Evolutionary conservation across 352 stramenopile genomes (phyloP).

Genomic region (Plasmopara halstedii): DNA sequence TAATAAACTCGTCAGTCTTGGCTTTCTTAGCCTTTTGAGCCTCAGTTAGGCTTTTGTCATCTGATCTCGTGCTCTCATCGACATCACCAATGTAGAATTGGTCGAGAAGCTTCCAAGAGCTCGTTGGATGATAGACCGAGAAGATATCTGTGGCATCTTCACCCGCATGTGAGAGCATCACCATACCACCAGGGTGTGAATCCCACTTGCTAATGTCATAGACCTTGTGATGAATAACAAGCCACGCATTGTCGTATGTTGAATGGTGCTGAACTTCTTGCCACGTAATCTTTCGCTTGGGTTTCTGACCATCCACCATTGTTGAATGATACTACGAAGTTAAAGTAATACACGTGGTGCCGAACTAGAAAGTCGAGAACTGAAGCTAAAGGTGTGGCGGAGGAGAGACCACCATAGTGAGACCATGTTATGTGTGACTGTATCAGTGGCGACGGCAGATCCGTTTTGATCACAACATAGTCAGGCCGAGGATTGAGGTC

Average conservation of each 20-base stretch:
- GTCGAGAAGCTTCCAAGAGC: slow-evolving; percentile 91
- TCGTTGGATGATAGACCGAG: slow-evolving; percentile 94
- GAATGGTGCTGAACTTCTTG: slow-evolving; percentile 74
- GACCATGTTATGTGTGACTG: slow-evolving; percentile 7
- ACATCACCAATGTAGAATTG: slow-evolving; percentile 97
- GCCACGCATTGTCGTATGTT: slow-evolving; percentile 69
- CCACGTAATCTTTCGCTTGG: slow-evolving; percentile 63
- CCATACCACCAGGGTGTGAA: slow-evolving; percentile 79
- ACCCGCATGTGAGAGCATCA: slow-evolving; percentile 97
- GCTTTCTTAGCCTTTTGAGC: slow-evolving; percentile 36
- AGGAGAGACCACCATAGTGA: slow-evolving; percentile 1
- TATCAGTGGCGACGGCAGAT: slow-evolving; percentile 19
- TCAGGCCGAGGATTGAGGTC: neutral
- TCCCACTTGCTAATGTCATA: slow-evolving; percentile 87
- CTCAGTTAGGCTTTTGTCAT: slow-evolving; percentile 25
- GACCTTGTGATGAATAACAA: slow-evolving; percentile 89
- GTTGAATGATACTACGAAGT: neutral
- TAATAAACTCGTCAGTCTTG: slow-evolving; percentile 91
- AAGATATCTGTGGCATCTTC: slow-evolving; percentile 99
- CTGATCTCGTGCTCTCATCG: slow-evolving; percentile 57
- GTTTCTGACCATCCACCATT: slow-evolving; percentile 65
- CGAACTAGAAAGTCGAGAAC: slow-evolving; percentile 18
- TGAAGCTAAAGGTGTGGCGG: slow-evolving; percentile 19
- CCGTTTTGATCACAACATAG: slow-evolving; percentile 8
- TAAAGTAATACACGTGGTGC: slow-evolving; percentile 2